A percentile compares a stretch with the other conserved stretches of the same genome.
Conservation (phyloP, 164 flowering plant genomes). For the Stephania japonica region DNA sequence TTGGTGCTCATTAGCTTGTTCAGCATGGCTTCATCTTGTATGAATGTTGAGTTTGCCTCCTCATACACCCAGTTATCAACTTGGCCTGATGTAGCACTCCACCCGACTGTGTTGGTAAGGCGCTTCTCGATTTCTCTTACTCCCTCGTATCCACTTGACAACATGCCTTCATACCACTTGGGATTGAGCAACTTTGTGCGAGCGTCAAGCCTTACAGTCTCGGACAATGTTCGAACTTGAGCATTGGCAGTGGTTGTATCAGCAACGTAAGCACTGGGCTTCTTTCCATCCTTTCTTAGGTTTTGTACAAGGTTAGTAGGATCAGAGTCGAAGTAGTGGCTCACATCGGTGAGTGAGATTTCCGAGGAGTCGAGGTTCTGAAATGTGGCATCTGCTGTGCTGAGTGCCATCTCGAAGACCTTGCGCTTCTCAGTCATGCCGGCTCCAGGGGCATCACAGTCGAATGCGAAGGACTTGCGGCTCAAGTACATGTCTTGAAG, state of each 20-base stretch:
- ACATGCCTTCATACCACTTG: slow-evolving; percentile 99
- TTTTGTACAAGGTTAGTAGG: slow-evolving; percentile 93
- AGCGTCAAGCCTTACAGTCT: slow-evolving; percentile 94
- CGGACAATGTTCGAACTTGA: slow-evolving; percentile 90
- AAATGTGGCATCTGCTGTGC: slow-evolving; percentile 98
- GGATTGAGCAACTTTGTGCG: slow-evolving; percentile 94
- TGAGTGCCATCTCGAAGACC: slow-evolving; percentile 91
- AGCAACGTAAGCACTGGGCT: slow-evolving; percentile 92
- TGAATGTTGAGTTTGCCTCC: slow-evolving; percentile 92
- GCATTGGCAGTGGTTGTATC: slow-evolving; percentile 99
- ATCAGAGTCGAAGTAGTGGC: slow-evolving; percentile 98
- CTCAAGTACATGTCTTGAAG: slow-evolving; percentile 99
- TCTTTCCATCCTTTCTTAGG: slow-evolving; percentile 92
- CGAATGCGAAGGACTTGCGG: slow-evolving; percentile 94
- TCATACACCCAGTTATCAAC: slow-evolving; percentile 99
- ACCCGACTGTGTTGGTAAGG: slow-evolving; percentile 93
- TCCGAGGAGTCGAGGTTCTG: slow-evolving; percentile 98
- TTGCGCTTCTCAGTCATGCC: slow-evolving; percentile 91
- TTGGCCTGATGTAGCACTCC: slow-evolving; percentile 99
- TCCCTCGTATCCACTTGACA: slow-evolving; percentile 90
- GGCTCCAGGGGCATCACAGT: slow-evolving; percentile 86
- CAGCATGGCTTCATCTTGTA: slow-evolving; percentile 84
- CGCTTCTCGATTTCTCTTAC: slow-evolving; percentile 97
- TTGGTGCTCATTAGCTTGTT: slow-evolving; percentile 86
- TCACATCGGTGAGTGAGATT: slow-evolving; percentile 94